phyloP scores from a whole-genome alignment of 73 alveolate species.

The Paraurostyla sp. region DNA sequence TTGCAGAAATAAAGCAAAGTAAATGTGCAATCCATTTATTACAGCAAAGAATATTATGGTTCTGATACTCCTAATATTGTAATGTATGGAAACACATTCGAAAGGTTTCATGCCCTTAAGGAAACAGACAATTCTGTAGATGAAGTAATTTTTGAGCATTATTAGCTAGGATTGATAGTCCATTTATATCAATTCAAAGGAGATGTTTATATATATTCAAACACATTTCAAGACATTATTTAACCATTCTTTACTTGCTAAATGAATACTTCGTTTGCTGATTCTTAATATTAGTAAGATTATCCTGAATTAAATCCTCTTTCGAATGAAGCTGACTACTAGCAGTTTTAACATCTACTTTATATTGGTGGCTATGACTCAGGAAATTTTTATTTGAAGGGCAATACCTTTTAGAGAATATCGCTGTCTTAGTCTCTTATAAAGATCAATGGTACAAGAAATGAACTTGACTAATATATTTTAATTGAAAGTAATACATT shows the following conservation, averaged over 20 bases:
- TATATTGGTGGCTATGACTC: neutral
- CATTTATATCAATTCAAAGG: neutral
- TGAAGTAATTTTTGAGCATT: neutral
- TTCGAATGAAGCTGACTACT: neutral
- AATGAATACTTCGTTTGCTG: neutral
- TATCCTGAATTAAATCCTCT: neutral
- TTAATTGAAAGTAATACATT: neutral
- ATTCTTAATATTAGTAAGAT: neutral
- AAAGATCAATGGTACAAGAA: too few species aligned
- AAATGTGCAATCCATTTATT: neutral
- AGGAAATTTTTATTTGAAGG: neutral
- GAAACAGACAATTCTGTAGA: neutral
- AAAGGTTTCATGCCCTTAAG: neutral
- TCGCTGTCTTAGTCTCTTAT: neutral
- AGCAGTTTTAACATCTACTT: neutral
- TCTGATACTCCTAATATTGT: neutral
- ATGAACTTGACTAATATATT: neutral
- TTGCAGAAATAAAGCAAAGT: neutral
- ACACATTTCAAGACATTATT: neutral
- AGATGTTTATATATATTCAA: neutral
- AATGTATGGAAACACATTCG: neutral
- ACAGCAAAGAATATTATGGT: neutral
- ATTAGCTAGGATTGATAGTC: neutral
- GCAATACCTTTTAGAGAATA: neutral
- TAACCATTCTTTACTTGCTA: neutral